These are phyloP conservation scores for Curvularia spicifera DNA, from an alignment of 2,329 filamentous ascomycete genomes.

Conservation along the genomic window DNA sequence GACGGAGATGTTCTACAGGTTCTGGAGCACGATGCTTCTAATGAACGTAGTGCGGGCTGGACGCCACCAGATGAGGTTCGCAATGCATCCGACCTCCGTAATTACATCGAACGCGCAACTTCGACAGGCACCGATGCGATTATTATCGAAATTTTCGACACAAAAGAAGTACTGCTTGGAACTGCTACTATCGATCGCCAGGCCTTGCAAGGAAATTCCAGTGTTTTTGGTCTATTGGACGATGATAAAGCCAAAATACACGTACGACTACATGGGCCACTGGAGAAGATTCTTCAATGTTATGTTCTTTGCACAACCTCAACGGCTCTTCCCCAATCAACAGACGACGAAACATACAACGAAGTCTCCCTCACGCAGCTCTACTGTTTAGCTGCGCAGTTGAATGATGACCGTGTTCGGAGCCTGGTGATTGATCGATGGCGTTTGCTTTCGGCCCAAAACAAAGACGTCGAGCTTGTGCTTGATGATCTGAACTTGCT, in stretches of 20 bases:
- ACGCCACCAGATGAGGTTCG: constrained; percentile 13
- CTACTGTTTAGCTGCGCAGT: constrained; percentile 11
- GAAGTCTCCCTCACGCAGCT: constrained; percentile 4
- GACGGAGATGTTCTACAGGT: not conserved
- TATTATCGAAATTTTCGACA: constrained; percentile 7
- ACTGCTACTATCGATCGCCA: not conserved
- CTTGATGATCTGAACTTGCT: constrained; percentile 10
- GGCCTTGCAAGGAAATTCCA: constrained; percentile 2
- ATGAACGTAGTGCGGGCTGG: constrained; percentile 10
- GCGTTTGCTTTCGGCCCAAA: not conserved
- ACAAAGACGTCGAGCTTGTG: constrained; percentile 1
- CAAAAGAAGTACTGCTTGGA: not conserved
- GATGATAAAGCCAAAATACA: not conserved
- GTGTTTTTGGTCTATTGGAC: not conserved
- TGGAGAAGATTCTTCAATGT: not conserved
- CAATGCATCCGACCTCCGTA: constrained; percentile 8
- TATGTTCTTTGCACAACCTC: constrained; percentile 4
- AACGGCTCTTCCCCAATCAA: not conserved
- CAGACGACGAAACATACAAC: not conserved
- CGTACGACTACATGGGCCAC: constrained; percentile 5
- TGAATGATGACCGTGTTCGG: constrained; percentile 5
- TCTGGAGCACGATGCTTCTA: not conserved
- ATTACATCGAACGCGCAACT: constrained; percentile 1
- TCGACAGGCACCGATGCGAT: not conserved
- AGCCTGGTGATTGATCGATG: constrained; percentile 4